Evolutionary conservation across 2,329 filamentous ascomycete genomes (phyloP).

Genomic region (Xylariaceae sp.): DNA sequence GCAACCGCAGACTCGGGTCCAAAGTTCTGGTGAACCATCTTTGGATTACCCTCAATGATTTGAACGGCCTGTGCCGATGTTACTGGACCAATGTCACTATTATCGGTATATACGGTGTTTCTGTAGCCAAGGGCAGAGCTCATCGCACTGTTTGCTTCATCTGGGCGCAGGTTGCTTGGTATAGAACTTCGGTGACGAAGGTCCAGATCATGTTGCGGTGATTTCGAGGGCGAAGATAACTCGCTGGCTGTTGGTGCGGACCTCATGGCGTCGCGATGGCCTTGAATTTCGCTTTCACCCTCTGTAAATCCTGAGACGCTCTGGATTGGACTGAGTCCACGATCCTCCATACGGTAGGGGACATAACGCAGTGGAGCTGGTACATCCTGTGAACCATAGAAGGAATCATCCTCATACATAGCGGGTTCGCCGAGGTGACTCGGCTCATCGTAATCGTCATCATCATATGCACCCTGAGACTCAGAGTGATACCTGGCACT

Average conservation of each 20-base stretch:
- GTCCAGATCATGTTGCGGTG: slow-evolving; percentile 42
- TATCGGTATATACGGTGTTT: slow-evolving; percentile 48
- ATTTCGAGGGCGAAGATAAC: slow-evolving; percentile 59
- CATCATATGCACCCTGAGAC: slow-evolving; percentile 36
- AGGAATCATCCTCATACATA: slow-evolving; percentile 41
- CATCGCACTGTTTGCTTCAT: slow-evolving; percentile 54
- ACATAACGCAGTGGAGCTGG: slow-evolving; percentile 61
- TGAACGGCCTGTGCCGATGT: slow-evolving; percentile 67
- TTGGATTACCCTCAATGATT: slow-evolving; percentile 66
- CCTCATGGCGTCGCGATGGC: slow-evolving; percentile 52
- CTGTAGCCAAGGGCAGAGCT: slow-evolving; percentile 55
- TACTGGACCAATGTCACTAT: slow-evolving; percentile 56
- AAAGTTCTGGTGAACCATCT: slow-evolving; percentile 66
- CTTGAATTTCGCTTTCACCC: slow-evolving; percentile 56
- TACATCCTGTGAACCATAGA: slow-evolving; percentile 58
- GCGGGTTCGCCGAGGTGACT: slow-evolving; percentile 35
- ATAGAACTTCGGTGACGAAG: slow-evolving; percentile 55
- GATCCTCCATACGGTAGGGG: slow-evolving; percentile 64
- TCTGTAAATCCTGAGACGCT: slow-evolving; percentile 85
- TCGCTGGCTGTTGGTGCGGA: slow-evolving; percentile 47
- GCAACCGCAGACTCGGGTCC: slow-evolving; percentile 87
- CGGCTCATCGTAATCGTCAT: slow-evolving; percentile 44
- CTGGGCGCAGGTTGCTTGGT: slow-evolving; percentile 44
- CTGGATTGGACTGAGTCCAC: slow-evolving; percentile 81
- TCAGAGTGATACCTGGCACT: slow-evolving; percentile 40